Evolutionary conservation across 2,329 filamentous ascomycete genomes (phyloP).

Genomic region (Ophiostoma novo-ulmi): DNA sequence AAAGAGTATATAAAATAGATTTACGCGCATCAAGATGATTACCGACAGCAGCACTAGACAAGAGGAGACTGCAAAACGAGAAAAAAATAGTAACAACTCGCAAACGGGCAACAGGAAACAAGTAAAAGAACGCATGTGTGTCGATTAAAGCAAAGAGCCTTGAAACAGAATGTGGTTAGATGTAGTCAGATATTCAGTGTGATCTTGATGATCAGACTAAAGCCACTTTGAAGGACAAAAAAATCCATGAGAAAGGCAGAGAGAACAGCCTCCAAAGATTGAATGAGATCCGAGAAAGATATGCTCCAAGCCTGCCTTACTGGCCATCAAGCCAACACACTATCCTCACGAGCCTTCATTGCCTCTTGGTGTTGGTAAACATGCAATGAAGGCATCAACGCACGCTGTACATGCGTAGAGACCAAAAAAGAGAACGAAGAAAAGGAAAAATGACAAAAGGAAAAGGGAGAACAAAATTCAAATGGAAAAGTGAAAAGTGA

Average conservation of each 20-base stretch:
- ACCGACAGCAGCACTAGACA: slow-evolving; percentile 14
- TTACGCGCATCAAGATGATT: not conserved
- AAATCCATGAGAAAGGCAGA: not conserved
- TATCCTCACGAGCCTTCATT: slow-evolving; percentile 17
- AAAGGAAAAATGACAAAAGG: not conserved
- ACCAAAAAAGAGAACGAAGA: slow-evolving; percentile 15
- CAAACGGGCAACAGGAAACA: not conserved
- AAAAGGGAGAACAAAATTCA: not conserved
- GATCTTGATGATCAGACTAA: not conserved
- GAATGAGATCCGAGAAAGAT: not conserved
- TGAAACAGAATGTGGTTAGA: too few relatives aligned
- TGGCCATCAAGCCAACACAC: not conserved
- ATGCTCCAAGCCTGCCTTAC: not conserved
- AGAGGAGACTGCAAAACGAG: not conserved
- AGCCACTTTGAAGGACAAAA: not conserved
- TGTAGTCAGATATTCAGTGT: too few relatives aligned
- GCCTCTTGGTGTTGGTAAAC: not conserved
- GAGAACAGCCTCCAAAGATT: not conserved
- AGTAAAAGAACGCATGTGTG: not conserved
- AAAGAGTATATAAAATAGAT: not conserved
- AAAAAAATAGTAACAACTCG: not conserved
- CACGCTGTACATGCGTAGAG: slow-evolving; percentile 19
- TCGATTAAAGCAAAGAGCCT: not conserved
- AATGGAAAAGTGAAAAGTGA: slow-evolving; percentile 9
- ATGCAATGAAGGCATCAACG: slow-evolving; percentile 20